phyloP scores from a whole-genome alignment of 2,329 filamentous ascomycete species.

The Ceratocystis harringtonii region DNA sequence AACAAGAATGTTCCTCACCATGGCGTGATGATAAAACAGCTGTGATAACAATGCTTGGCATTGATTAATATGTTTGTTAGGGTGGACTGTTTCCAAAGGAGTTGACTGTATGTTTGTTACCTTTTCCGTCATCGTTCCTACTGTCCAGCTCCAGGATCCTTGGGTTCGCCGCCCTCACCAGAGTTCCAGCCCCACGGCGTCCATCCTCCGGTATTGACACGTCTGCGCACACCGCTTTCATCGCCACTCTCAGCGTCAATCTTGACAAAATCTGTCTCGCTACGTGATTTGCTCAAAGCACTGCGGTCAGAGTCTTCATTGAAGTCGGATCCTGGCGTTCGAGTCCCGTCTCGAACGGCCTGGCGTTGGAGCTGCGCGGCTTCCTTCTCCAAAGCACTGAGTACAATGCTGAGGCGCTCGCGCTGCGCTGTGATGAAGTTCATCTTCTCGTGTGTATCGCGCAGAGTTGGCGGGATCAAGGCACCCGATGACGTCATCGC shows the following conservation, averaged over 20 bases:
- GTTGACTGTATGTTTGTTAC: not conserved
- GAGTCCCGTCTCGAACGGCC: constrained; percentile 18
- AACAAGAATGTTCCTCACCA: not conserved
- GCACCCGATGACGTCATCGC: constrained; percentile 23
- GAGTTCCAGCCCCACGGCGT: constrained; percentile 34
- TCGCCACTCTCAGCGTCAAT: constrained; percentile 60
- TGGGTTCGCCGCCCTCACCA: constrained; percentile 20
- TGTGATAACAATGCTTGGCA: not conserved
- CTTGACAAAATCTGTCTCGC: constrained; percentile 79
- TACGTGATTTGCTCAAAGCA: constrained; percentile 63
- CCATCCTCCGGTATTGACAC: constrained; percentile 28
- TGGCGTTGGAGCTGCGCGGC: constrained; percentile 43
- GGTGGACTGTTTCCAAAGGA: not conserved
- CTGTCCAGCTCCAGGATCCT: constrained; percentile 29
- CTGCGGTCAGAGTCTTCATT: constrained; percentile 26
- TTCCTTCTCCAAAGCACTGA: constrained; percentile 67
- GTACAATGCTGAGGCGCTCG: constrained; percentile 57
- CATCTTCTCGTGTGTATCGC: constrained; percentile 49
- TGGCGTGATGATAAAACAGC: not conserved
- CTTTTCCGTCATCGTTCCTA: constrained; percentile 13
- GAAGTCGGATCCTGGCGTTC: constrained; percentile 7
- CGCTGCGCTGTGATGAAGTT: constrained; percentile 65
- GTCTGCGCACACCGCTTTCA: constrained; percentile 34
- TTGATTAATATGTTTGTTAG: not conserved
- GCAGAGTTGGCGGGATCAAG: constrained; percentile 56